These are phyloP conservation scores for Cutaneotrichosporon sp. DNA, from an alignment of 1,284 basidiomycete genomes.

Conservation along the genomic window DNA sequence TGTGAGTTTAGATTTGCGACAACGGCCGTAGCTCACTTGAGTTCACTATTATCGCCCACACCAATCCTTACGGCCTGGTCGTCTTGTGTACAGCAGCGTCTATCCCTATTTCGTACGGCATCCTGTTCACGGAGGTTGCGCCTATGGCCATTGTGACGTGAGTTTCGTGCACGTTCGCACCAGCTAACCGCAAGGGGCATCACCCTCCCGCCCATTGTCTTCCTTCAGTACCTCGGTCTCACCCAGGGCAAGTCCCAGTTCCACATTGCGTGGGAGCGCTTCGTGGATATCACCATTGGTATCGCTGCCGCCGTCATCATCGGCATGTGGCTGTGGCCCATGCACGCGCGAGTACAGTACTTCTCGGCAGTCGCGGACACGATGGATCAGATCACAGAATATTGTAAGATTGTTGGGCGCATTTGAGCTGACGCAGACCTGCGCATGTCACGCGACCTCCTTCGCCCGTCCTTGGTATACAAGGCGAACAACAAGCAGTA, in stretches of 20 bases:
- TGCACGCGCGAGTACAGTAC: slow-evolving; percentile 52
- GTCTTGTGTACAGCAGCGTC: slow-evolving; percentile 49
- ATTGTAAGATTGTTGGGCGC: slow-evolving; percentile 39
- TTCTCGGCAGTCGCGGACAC: slow-evolving; percentile 46
- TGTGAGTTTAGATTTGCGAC: slow-evolving; percentile 30
- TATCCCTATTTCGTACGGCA: slow-evolving; percentile 51
- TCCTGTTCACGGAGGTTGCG: slow-evolving; percentile 43
- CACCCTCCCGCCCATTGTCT: slow-evolving; percentile 53
- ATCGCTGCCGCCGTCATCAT: slow-evolving; percentile 51
- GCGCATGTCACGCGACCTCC: slow-evolving; percentile 46
- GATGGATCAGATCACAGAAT: slow-evolving; percentile 46
- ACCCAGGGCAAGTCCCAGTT: slow-evolving; percentile 32
- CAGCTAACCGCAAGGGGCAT: slow-evolving; percentile 39
- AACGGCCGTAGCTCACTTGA: slow-evolving; percentile 12
- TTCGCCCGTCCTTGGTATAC: slow-evolving; percentile 48
- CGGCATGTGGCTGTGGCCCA: slow-evolving; percentile 49
- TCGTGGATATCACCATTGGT: slow-evolving; percentile 49
- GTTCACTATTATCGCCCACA: slow-evolving; percentile 49
- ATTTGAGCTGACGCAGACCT: slow-evolving; percentile 32
- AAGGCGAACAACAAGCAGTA: slow-evolving; percentile 42
- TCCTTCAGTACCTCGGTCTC: slow-evolving; percentile 50
- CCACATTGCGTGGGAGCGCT: slow-evolving; percentile 45
- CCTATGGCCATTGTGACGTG: slow-evolving; percentile 54
- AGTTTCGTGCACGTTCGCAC: slow-evolving; percentile 16
- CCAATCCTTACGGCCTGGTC: slow-evolving; percentile 54